Evolutionary conservation across 1,284 basidiomycete species (phyloP).

Genomic region (Fistulinella cinereoalba): DNA sequence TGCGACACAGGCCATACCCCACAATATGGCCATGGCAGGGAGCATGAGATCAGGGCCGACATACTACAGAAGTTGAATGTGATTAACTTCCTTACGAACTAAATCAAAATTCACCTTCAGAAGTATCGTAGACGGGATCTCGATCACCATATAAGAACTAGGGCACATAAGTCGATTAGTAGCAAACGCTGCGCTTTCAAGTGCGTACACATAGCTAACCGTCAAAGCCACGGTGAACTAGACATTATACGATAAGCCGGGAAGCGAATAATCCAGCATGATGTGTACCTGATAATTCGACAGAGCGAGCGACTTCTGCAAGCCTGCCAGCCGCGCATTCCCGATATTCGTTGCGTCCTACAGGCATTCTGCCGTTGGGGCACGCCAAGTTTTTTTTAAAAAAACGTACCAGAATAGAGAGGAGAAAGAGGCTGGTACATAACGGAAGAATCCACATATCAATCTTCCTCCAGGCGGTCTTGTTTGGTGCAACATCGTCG

Average conservation of each 20-base stretch:
- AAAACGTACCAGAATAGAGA: slow-evolving; percentile 45
- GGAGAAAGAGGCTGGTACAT: slow-evolving; percentile 47
- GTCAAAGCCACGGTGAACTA: slow-evolving; percentile 54
- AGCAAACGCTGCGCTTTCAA: background rate
- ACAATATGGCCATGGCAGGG: slow-evolving; percentile 52
- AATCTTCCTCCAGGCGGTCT: slow-evolving; percentile 43
- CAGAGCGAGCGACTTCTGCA: slow-evolving; percentile 51
- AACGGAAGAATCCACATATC: slow-evolving; percentile 46
- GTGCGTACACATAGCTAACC: slow-evolving; percentile 46
- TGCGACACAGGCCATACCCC: slow-evolving; percentile 55
- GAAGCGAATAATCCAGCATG: background rate
- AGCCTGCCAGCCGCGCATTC: slow-evolving; percentile 59
- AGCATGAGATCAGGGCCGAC: slow-evolving; percentile 58
- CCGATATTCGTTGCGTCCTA: slow-evolving; percentile 48
- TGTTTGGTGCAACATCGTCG: slow-evolving; percentile 24
- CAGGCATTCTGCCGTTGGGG: background rate
- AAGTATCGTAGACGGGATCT: slow-evolving; percentile 58
- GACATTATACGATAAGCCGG: background rate
- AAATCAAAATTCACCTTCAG: slow-evolving; percentile 41
- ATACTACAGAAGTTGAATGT: slow-evolving; percentile 32
- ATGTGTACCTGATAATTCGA: slow-evolving; percentile 42
- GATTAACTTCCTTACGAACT: background rate
- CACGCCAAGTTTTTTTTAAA: background rate
- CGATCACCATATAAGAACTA: slow-evolving; percentile 55
- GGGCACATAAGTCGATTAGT: background rate